Evolutionary conservation across 208 protist species (phyloP), one percentile per base, ranked within the genome.

Genomic region (Acanthamoeba castellanii): DNA sequence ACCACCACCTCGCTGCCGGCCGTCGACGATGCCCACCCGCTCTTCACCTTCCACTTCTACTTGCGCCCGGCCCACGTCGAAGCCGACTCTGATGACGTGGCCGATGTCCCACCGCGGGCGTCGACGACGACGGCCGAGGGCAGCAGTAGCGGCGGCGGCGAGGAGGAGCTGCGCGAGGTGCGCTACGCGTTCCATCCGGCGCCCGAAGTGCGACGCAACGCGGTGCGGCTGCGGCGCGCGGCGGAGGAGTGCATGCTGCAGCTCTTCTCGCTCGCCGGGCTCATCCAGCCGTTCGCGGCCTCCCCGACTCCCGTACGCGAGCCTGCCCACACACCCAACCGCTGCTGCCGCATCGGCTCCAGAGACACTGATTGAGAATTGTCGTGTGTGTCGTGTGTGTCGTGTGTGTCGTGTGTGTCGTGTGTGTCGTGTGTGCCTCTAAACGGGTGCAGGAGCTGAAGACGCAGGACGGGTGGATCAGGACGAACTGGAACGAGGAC

Each of bases 211-310:
- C 70, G 70, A 14, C 70, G 70, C n/a, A 34, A 78, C 70, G 32
- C 70, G 70, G 9, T 30, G n/a, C 70, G 70, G 11, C 25, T 78
- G 70, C n/a, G 70, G 20, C 70, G 70, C 9, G 70, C 70, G 4
- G 70, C 70, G 70, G 70, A 78, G 30, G 70, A 78, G n/a, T 78
- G 70, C 34, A 78, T 78, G 70, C 70, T 78, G 16, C 70, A 78
- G 11, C 70, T 78, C 30, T 78, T 47, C 30, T 8, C 70, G 13
- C 70, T 78, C 4, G 70, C 70, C 70, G 32, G 70, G 13, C n/a
- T 78, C n/a, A 78, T 42, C 70, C 32, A 45, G 9, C n/a, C 70
- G 3, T n/a, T 14, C 34, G 3, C n/a, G n/a, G n/a, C 18, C 59
- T 66, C 59, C 3, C 11, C 11, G 3, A 5, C 59, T 27, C 11